Evolutionary conservation across 2,329 filamentous ascomycete species (phyloP), one percentile per base, ranked within the genome.

Genomic region (Hymenoscyphus fraxineus): DNA sequence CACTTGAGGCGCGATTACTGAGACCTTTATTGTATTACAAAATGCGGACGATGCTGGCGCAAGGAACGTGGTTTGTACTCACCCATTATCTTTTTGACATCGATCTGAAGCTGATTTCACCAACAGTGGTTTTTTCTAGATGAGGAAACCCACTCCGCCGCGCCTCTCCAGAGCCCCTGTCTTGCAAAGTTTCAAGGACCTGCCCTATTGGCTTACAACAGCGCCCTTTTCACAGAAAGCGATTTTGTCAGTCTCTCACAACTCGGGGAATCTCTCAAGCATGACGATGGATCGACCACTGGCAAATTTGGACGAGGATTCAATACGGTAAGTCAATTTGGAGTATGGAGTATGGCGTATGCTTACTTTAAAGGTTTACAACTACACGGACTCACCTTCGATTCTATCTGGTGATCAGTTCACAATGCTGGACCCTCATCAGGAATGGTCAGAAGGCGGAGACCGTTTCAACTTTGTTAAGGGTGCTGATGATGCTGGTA

Each of bases 41-140:
- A 99, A 99, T 76, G 95, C 95, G 22, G 93, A 95, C 72, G 95
- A 99, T 80, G 95, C 95, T 38, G 90, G 92, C 73, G 94, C 94
- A 60, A 91, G 88, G 19, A 92, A 88, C 66, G 93, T 97, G 71
- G 72, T 73, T 69, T 57, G 35, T 35, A 15, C n/a, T 32, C 55
- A 15, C 13, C 13, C 2, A 27, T 6, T 41, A 6, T 59, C 31
- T 5, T 41, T 15, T 22, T 12, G 9, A 40, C 12, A 51, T 51
- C 12, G 15, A 35, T 13, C n/a, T 16, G 10, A 31, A 47, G 40
- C 40, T 66, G 32, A 67, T 39, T 41, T 60, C 15, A 58, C 15
- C 9, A 35, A 9, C 38, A 73, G 71, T 71, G 59, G 47, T 71
- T 73, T 54, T 15, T 68, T 6, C 72, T 77, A 19, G 75, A 77